phyloP scores from a whole-genome alignment of 2,329 filamentous ascomycete species.

The Cercospora sp. region DNA sequence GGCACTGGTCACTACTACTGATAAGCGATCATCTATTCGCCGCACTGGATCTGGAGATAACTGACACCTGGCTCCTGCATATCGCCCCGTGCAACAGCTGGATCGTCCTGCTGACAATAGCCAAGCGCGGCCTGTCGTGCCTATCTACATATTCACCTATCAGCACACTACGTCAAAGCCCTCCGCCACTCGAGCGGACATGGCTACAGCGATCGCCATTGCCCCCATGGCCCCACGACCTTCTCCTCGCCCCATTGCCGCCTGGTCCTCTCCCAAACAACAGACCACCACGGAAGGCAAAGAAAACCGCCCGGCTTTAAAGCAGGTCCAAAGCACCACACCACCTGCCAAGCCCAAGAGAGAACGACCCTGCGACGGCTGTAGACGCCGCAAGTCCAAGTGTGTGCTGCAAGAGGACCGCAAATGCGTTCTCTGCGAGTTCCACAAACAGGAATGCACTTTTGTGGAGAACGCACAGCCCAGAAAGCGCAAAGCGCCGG shows the following conservation, averaged over 20 bases:
- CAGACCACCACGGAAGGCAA: slow-evolving; percentile 42
- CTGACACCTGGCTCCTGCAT: slow-evolving; percentile 25
- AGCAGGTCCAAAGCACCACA: slow-evolving; percentile 36
- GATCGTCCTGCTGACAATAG: slow-evolving; percentile 10
- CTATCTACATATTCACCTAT: slow-evolving; percentile 25
- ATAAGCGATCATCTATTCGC: slow-evolving; percentile 23
- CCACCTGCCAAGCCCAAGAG: slow-evolving; percentile 31
- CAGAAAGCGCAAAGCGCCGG: slow-evolving; percentile 72
- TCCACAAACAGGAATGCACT: slow-evolving; percentile 76
- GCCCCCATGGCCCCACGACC: slow-evolving; percentile 50
- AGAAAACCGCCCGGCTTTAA: slow-evolving; percentile 43
- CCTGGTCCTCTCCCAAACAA: slow-evolving; percentile 46
- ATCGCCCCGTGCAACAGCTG: slow-evolving; percentile 18
- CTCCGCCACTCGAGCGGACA: slow-evolving; percentile 28
- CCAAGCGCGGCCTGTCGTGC: slow-evolving; percentile 17
- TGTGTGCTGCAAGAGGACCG: slow-evolving; percentile 76
- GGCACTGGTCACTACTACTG: slow-evolving; percentile 2
- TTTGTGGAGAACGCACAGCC: slow-evolving; percentile 73
- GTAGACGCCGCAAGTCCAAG: slow-evolving; percentile 69
- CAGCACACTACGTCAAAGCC: slow-evolving; percentile 23
- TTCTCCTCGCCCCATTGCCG: slow-evolving; percentile 47
- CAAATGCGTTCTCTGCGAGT: slow-evolving; percentile 73
- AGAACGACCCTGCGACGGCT: slow-evolving; percentile 65
- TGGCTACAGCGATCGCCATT: slow-evolving; percentile 52
- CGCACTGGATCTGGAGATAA: slow-evolving; percentile 4